Base-by-base conservation (phyloP, 2,329 filamentous ascomycete genomes). In the Dactylellina parvicollis region DNA sequence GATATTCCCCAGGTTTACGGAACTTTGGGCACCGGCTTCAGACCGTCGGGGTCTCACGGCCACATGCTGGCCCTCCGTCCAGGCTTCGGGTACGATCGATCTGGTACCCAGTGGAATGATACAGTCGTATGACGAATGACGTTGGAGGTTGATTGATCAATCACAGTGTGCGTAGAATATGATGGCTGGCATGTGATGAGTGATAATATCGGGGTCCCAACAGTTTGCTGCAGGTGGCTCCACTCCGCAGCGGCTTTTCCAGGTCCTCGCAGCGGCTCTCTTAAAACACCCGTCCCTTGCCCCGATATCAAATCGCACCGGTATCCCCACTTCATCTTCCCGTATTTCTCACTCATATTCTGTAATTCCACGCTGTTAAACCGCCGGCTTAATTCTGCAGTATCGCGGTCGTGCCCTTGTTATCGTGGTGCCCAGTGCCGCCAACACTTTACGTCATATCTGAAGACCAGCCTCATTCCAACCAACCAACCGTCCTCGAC, bases 381-480 rank as follows among this genome's bases (percentile, higher is more conserved):
- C n/a, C n/a, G n/a, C n/a, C n/a, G n/a, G n/a, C n/a, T n/a, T n/a
- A n/a, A n/a, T n/a, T n/a, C n/a, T n/a, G n/a, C n/a, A n/a, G n/a
- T n/a, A n/a, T n/a, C n/a, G n/a, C n/a, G n/a, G n/a, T n/a, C n/a
- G n/a, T n/a, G n/a, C n/a, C n/a, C n/a, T 14, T 9, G 34, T 38
- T n/a, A 38, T 38, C 34, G 34, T n/a, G 16, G 34, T 38, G 34
- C 16, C 34, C 34, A 38, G 20, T 32, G 26, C 47, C 26, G 28
- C 47, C 47, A 52, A 52, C 47, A 56, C 52, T 42, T 28, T 56
- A 56, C 52, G 34, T 56, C 52, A 56, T 56, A 56, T 38, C 12
- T 18, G 10, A 12, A n/a, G 7, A 38, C 16, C 30, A 36, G 30
- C 28, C n/a, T 36, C 26, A 42, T 50, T 40, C 9, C 26, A 49